Conservation (phyloP, 2,329 filamentous ascomycete genomes). For the Talaromyces albobiverticillius region DNA sequence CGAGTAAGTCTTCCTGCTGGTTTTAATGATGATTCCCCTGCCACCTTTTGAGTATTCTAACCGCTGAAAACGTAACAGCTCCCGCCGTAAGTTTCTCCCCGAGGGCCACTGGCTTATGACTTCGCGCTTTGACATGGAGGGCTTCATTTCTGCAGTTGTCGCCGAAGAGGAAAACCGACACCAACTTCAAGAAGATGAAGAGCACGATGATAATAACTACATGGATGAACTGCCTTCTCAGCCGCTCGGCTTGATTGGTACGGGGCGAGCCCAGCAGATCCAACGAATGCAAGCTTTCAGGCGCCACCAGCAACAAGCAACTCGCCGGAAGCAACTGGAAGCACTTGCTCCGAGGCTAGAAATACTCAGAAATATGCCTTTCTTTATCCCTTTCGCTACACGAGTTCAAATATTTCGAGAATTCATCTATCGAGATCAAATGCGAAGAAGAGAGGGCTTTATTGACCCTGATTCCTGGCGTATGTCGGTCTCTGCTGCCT, state of each 20-base stretch:
- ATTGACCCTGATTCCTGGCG: constrained; percentile 75
- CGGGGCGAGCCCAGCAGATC: constrained; percentile 60
- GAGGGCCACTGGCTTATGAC: constrained; percentile 94
- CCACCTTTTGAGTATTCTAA: constrained; percentile 5
- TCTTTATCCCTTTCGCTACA: constrained; percentile 89
- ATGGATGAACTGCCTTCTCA: constrained; percentile 36
- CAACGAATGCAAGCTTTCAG: constrained; percentile 62
- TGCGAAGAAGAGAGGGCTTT: constrained; percentile 64
- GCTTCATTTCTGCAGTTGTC: constrained; percentile 82
- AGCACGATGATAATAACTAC: constrained; percentile 48
- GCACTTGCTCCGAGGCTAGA: constrained; percentile 82
- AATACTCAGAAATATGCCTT: constrained; percentile 92
- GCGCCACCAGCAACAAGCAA: constrained; percentile 63
- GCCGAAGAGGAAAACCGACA: constrained; percentile 78
- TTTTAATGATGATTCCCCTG: background rate
- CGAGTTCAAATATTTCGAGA: constrained; percentile 90
- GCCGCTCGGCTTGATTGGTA: constrained; percentile 49
- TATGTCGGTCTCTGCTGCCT: constrained; percentile 52
- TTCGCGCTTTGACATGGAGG: constrained; percentile 77
- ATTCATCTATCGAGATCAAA: constrained; percentile 82
- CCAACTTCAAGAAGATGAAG: constrained; percentile 63
- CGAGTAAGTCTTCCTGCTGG: constrained; percentile 50
- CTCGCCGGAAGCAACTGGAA: constrained; percentile 69
- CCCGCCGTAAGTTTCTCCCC: constrained; percentile 78
- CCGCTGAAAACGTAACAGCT: constrained; percentile 41